These are phyloP conservation scores for Xanthoconium separans DNA, from an alignment of 1,284 basidiomycete species.

Conservation along the genomic window DNA sequence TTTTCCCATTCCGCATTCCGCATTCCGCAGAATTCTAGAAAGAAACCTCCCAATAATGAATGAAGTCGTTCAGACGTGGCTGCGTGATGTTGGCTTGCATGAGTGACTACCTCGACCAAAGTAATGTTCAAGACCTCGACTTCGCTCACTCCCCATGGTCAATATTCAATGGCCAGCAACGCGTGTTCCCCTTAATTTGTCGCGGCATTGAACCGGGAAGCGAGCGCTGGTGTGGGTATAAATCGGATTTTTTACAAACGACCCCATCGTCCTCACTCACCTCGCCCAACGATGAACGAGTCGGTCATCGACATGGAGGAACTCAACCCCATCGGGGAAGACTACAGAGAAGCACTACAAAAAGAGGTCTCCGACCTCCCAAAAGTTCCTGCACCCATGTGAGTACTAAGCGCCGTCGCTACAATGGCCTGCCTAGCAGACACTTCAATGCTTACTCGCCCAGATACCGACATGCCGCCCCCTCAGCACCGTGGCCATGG, in stretches of 20 bases:
- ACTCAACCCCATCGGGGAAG: neutral
- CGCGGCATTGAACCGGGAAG: neutral
- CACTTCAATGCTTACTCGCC: neutral
- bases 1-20: too few relatives aligned
- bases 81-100: neutral
- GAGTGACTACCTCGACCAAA: too few relatives aligned
- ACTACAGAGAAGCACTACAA: slow-evolving; percentile 12
- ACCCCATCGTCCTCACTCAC: neutral
- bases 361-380: slow-evolving; percentile 19
- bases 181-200: neutral
- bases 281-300: slow-evolving; percentile 12
- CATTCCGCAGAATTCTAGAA: neutral
- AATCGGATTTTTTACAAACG: neutral
- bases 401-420: slow-evolving; percentile 6
- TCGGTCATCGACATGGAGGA: slow-evolving; percentile 14
- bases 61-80: neutral
- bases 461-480: slow-evolving; percentile 36
- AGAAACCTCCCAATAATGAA: neutral
- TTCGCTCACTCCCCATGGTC: neutral
- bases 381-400: slow-evolving; percentile 30
- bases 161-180: neutral
- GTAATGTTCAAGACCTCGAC: neutral
- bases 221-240: neutral
- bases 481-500: slow-evolving; percentile 41
- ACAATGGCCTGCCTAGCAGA: neutral